Percentiles rank a stretch among this genome's conserved stretches.
These are phyloP conservation scores for Bocquillonia castaneifolia DNA, from an alignment of 441 rosid genomes.

Conservation along the genomic window DNA sequence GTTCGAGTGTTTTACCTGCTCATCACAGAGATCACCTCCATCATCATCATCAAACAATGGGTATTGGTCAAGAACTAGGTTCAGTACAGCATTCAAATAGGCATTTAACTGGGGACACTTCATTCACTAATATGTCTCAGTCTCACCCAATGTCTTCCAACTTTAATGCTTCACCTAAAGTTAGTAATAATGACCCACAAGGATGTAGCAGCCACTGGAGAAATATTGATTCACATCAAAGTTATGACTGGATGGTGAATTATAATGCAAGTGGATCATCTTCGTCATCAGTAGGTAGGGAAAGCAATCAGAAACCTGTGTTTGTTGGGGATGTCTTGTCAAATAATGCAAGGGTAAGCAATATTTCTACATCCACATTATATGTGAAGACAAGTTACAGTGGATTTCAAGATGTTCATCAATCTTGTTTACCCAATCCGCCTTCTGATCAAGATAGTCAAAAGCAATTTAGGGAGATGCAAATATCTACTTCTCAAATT, in stretches of 20 bases:
- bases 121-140: constrained; percentile 23
- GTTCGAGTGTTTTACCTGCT: constrained; percentile 20
- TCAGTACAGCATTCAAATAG: neutral
- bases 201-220: constrained; percentile 31
- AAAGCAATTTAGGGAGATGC: constrained; percentile 30
- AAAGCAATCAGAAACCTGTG: constrained; percentile 28
- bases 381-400: constrained; percentile 23
- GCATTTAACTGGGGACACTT: constrained; percentile 20
- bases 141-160: constrained; percentile 16
- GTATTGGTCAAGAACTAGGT: constrained; percentile 27
- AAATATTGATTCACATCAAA: constrained; percentile 29
- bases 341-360: constrained; percentile 31
- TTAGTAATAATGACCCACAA: constrained; percentile 25
- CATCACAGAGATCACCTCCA: too few species aligned
- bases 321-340: constrained; percentile 36
- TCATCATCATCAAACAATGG: constrained; percentile 13
- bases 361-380: constrained; percentile 14
- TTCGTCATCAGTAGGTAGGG: constrained; percentile 22
- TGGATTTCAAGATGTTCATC: constrained; percentile 31
- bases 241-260: constrained; percentile 41
- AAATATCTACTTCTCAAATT: constrained; percentile 19
- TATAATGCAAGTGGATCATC: constrained; percentile 29
- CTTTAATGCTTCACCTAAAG: constrained; percentile 17
- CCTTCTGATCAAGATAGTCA: constrained; percentile 28
- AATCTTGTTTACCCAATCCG: constrained; percentile 24